These are phyloP conservation scores for Prunus fruticosa DNA, from an alignment of 306 rosid species.

Conservation along the genomic window DNA sequence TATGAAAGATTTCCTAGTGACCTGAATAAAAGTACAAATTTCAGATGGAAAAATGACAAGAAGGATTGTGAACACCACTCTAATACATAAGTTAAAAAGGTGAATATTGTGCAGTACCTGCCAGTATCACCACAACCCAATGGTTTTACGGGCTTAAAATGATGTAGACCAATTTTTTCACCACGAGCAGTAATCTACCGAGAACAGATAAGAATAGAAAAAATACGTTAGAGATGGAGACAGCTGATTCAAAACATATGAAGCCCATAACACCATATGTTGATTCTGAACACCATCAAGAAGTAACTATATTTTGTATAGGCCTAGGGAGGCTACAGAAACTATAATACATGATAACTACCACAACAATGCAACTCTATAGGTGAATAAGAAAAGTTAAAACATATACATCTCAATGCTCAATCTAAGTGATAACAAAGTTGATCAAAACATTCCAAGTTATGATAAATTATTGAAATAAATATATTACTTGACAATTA, in stretches of 20 bases:
- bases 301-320: not conserved
- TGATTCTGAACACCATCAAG: not conserved
- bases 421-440: not conserved
- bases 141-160: constrained; percentile 78
- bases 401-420: not conserved
- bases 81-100: not conserved
- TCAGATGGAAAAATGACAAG: not conserved
- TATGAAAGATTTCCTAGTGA: not conserved
- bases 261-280: constrained; percentile 2
- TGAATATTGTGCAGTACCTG: constrained; percentile 48
- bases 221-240: constrained; percentile 1
- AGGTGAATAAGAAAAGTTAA: not conserved
- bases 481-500: not conserved
- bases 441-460: not conserved
- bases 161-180: constrained; percentile 67
- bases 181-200: constrained; percentile 61
- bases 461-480: not conserved
- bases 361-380: not conserved
- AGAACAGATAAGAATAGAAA: constrained; percentile 7
- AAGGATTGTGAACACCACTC: not conserved
- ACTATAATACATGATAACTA: not conserved
- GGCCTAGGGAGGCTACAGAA: not conserved
- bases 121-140: constrained; percentile 97
- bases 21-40: not conserved
- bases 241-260: constrained; percentile 5